Conservation (phyloP, 345 rosid genomes). For the Populus euphratica region DNA sequence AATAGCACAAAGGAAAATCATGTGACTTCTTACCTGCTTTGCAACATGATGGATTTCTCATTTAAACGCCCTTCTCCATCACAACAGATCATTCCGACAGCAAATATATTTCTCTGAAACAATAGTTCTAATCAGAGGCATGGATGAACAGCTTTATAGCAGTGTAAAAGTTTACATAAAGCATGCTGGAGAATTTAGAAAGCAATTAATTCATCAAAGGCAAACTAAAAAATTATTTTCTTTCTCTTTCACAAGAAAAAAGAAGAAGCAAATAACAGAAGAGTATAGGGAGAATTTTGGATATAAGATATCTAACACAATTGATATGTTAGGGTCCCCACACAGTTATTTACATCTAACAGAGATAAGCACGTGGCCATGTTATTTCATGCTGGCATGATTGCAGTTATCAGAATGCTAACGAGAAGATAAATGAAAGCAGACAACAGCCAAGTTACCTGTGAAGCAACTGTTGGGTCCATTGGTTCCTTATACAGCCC, state of each 20-base stretch:
- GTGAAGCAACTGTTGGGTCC: constrained; percentile 92
- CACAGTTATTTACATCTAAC: background rate
- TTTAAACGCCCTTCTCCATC: constrained; percentile 93
- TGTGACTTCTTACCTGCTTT: constrained; percentile 81
- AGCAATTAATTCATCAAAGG: background rate
- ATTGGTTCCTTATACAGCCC: constrained; percentile 64
- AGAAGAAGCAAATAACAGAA: background rate
- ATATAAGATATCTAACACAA: background rate
- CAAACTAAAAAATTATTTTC: background rate
- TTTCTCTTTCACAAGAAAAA: background rate
- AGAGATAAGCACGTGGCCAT: background rate
- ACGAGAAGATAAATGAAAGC: background rate
- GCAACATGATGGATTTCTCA: constrained; percentile 77
- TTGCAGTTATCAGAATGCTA: background rate
- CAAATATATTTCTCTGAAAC: constrained; percentile 70
- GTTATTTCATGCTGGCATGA: background rate
- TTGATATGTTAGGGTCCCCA: background rate
- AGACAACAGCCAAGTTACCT: constrained; percentile 38
- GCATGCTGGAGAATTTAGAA: background rate
- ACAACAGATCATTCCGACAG: constrained; percentile 91
- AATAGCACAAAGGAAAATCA: background rate
- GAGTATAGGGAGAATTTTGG: background rate
- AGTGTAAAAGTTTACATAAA: background rate
- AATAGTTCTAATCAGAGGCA: constrained; percentile 30
- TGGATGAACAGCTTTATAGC: constrained; percentile 5